Base-by-base conservation (phyloP, 306 rosid species). In the Quercus cerris region DNA sequence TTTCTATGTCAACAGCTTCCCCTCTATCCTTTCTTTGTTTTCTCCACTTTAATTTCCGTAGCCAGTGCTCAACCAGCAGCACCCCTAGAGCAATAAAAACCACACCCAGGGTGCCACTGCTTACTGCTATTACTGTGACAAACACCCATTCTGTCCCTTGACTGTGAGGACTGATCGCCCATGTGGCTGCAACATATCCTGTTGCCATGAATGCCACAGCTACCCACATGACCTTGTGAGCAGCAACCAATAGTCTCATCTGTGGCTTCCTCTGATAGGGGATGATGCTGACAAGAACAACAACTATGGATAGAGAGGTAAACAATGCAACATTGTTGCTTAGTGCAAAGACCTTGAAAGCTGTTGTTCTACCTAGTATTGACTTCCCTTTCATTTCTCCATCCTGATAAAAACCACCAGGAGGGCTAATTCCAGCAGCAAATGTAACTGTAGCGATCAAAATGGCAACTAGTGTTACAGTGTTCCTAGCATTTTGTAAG, bases 161-260 rank as follows among this genome's bases (percentile, higher is more conserved):
- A 33, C 57, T 81, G 14, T 84, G 86, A 11, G 93, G 94, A 86
- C 84, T 10, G 44, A 82, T 74, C 75, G 80, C 88, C 97, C 97
- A 91, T 13, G 82, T 91, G 4, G 90, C 94, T 25, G 93, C 86
- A 56, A 82, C 84, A 85, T 78, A 93, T 19, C 87, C 89, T 13
- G 86, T 84, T 19, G 89, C 90, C 89, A 90, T 88, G 83, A 91
- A 89, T n/a, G 88, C 91, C 81, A 93, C 83, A 3, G 97, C 84
- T 6, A 91, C 80, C 97, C 97, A 89, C 91, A 88, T 80, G 22
- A 81, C 80, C 78, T 93, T 91, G 75, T 93, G 97, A 78, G 91
- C 74, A 20, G 86, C 72, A 20, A 41, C 77, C 82, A 91, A 61
- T 15, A 91, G 75, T 22, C 63, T 86, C 80, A 77, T 77, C 17